A percentile compares a stretch with the other conserved stretches of the same genome.
Conservation (phyloP, 768 basidiomycete genomes). For the Mycena filopes region DNA sequence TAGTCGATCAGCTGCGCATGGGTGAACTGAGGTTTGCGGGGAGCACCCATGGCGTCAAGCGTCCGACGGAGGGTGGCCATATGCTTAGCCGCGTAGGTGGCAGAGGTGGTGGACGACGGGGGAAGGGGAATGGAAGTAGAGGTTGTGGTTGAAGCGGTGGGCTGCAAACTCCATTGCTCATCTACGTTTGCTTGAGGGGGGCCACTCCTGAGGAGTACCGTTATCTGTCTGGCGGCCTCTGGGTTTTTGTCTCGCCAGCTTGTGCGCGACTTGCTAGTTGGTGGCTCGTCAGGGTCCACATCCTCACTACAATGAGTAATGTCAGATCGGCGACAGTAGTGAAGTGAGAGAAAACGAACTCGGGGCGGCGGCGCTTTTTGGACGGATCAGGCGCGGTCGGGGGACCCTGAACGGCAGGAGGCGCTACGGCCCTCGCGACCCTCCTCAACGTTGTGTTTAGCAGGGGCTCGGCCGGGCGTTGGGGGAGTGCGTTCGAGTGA, state of each 20-base stretch:
- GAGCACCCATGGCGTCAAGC: not conserved
- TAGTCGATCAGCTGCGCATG: too few relatives aligned
- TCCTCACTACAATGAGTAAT: not conserved
- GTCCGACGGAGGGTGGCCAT: not conserved
- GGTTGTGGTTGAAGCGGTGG: not conserved
- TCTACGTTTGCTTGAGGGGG: not conserved
- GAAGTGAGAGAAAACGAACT: constrained; percentile 1
- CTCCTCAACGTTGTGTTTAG: too few relatives aligned
- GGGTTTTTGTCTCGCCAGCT: not conserved
- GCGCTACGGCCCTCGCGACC: too few relatives aligned
- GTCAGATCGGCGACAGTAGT: not conserved
- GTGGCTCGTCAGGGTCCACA: not conserved
- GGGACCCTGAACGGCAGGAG: not conserved
- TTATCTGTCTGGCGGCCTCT: not conserved
- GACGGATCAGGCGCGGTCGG: not conserved
- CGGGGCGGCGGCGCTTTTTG: not conserved
- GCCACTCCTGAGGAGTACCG: not conserved
- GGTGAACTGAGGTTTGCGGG: too few relatives aligned
- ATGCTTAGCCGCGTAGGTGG: not conserved
- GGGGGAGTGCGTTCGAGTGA: not conserved
- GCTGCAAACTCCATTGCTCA: too few relatives aligned
- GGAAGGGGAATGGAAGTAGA: not conserved
- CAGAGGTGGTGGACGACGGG: not conserved
- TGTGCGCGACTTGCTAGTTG: not conserved
- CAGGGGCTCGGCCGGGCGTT: too few relatives aligned